Evolutionary conservation across 805 yeast genomes (phyloP).

Genomic region (Blastobotrys robertii): DNA sequence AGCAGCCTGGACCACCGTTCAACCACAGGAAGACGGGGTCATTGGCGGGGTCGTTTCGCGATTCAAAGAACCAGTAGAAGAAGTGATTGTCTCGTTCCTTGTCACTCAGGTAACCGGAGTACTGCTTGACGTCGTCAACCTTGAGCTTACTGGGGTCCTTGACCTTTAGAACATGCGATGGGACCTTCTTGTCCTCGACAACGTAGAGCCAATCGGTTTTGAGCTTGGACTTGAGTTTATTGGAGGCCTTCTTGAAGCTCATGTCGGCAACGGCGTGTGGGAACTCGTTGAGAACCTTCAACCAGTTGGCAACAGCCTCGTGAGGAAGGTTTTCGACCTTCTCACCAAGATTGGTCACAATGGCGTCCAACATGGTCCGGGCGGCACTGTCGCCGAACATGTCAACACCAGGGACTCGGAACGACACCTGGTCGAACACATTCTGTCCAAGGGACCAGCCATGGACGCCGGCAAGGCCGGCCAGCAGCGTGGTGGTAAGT

Average conservation of each 20-base stretch:
- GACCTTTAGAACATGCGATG: conserved; percentile 48
- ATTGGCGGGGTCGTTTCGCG: conserved; percentile 68
- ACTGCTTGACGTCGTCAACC: conserved; percentile 71
- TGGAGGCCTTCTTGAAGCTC: conserved; percentile 6
- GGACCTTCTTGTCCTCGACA: conserved; percentile 46
- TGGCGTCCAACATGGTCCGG: conserved; percentile 3
- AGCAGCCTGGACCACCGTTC: conserved; percentile 98
- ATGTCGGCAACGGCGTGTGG: conserved; percentile 15
- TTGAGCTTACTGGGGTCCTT: conserved; percentile 60
- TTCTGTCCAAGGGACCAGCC: background rate
- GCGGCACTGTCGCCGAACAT: no score
- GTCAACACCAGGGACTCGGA: conserved; percentile 4
- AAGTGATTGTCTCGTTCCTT: conserved; percentile 84
- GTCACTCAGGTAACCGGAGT: conserved; percentile 66
- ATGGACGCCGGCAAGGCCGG: no score
- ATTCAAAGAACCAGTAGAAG: conserved; percentile 87
- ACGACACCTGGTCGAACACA: conserved; percentile 4
- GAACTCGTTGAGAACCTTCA: conserved; percentile 17
- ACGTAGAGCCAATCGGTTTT: conserved; percentile 16
- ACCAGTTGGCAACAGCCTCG: conserved; percentile 19
- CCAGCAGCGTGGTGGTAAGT: no score
- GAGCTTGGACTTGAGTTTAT: background rate
- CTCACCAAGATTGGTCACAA: conserved; percentile 3
- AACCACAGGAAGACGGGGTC: conserved; percentile 88
- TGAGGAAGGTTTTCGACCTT: conserved; percentile 4